Evolutionary conservation across 495 filamentous ascomycete genomes (phyloP).

Genomic region (Neurospora sp.): DNA sequence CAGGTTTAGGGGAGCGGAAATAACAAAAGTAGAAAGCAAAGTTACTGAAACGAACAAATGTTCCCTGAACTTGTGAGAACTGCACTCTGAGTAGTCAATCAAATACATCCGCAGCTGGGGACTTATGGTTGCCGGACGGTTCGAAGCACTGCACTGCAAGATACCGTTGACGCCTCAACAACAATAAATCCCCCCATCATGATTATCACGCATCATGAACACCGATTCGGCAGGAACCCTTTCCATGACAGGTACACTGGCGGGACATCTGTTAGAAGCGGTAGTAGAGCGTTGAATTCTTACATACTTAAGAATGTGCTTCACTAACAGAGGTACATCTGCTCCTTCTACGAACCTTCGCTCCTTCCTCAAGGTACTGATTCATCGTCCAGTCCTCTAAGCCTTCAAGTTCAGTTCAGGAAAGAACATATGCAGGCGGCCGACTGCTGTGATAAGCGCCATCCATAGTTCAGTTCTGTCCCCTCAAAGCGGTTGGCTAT

Average conservation of each 20-base stretch:
- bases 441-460: neutral
- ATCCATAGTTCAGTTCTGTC: neutral
- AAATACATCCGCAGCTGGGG: neutral
- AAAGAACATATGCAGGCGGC: neutral
- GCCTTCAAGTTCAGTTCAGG: neutral
- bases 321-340: neutral
- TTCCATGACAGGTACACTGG: neutral
- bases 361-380: neutral
- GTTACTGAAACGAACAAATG: neutral
- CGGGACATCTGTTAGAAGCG: neutral
- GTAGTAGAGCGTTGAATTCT: neutral
- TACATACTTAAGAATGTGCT: neutral
- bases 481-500: neutral
- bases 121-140: neutral
- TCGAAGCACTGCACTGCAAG: neutral
- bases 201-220: neutral
- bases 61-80: neutral
- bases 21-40: neutral
- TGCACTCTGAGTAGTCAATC: too few relatives aligned
- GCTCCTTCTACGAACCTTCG: neutral
- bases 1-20: neutral
- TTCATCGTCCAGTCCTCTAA: neutral
- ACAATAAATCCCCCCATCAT: neutral
- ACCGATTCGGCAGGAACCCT: neutral
- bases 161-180: neutral